Percentiles rank a stretch among this genome's conserved stretches.
Conservation (phyloP, 345 rosid species). For the Mangifera indica region DNA sequence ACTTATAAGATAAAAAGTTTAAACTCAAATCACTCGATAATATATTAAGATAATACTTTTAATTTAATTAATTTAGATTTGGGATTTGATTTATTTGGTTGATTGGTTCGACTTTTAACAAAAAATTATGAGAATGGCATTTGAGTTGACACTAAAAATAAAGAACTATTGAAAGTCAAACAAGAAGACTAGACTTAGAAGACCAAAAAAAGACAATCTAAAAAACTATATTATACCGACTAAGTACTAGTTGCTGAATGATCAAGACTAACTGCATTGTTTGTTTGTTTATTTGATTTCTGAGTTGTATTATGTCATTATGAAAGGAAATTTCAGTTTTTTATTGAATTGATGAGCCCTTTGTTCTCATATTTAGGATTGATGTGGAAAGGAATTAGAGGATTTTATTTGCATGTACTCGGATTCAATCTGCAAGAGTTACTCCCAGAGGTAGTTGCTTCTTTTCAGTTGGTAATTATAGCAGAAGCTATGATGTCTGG, state of each 20-base stretch:
- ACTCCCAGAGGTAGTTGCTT: constrained; percentile 11
- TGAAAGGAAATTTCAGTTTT: neutral
- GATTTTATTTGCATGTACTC: neutral
- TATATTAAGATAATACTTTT: too few relatives aligned
- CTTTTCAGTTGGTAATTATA: constrained; percentile 4
- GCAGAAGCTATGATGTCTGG: constrained; percentile 11
- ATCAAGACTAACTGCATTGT: neutral
- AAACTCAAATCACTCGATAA: too few relatives aligned
- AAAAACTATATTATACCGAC: neutral
- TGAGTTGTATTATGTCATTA: too few relatives aligned
- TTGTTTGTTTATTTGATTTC: neutral
- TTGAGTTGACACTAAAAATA: too few relatives aligned
- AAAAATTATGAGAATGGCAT: too few relatives aligned
- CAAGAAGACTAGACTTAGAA: neutral
- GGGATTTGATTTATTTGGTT: too few relatives aligned
- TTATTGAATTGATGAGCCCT: neutral
- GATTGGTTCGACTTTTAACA: too few relatives aligned
- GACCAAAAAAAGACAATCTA: neutral
- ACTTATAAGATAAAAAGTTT: too few relatives aligned
- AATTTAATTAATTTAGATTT: too few relatives aligned
- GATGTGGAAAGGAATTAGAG: neutral
- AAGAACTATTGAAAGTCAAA: neutral
- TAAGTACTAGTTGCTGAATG: neutral
- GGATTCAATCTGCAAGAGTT: constrained; percentile 14
- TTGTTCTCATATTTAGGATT: neutral